Base-by-base conservation (phyloP, 768 basidiomycete species). In the Galerina marginata region DNA sequence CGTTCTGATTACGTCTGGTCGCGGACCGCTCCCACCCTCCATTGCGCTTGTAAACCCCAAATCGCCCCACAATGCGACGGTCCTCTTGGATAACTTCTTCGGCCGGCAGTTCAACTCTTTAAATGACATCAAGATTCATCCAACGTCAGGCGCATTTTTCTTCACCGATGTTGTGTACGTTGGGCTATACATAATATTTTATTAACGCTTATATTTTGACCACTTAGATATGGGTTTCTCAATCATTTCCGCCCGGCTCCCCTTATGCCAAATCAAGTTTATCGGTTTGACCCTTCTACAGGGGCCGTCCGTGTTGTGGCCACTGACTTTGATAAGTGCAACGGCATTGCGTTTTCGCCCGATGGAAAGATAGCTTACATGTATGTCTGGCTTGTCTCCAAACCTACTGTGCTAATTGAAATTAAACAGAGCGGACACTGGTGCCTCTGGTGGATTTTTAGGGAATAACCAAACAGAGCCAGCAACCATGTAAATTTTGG, bases 91-190 rank as follows among this genome's bases (percentile, higher is more conserved):
- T 73, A 93, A 92, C 74, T 91, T 82, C 73, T 90, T 84, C 65
- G 91, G 91, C 2, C 78, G 90, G 2, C 91, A 92, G 64, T 94
- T 92, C 75, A 92, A 90, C 73, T 91, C 91, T 1, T 71, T 93
- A 51, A 91, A 93, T 70, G 92, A 95, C 63, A 79, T 89, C 59
- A 92, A 90, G 65, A 77, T 92, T 3, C 86, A 91, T 54, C 90
- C 89, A 1, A 88, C 36, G 9, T 59, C 82, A 61, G 86, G 86
- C 39, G 83, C 83, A 40, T 65, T 93, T 2, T 92, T 89, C 75
- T 92, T 93, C 74, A 93, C 91, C 0, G 91, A 94, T 67, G 78
- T 80, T 14, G 76, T 79, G 84, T 92, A 75, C 46, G 85, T 80
- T 2, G 25, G 36, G 23, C n/a, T 45, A 38, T 20, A 4, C 3